phyloP scores from a whole-genome alignment of 495 filamentous ascomycete species.

The Podospora sp. region DNA sequence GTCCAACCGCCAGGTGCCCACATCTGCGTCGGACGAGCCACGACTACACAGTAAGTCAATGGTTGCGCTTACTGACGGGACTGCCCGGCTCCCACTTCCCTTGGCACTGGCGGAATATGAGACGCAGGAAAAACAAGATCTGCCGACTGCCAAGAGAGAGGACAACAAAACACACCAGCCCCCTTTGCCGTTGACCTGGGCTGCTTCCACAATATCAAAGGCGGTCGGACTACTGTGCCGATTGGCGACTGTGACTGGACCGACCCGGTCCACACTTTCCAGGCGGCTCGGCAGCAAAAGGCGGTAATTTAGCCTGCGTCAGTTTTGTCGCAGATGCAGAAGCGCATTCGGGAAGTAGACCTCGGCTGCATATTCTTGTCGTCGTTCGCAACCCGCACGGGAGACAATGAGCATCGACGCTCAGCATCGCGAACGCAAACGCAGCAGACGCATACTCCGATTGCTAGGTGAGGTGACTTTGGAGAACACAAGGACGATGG shows the following conservation, averaged over 20 bases:
- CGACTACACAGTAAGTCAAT: not conserved
- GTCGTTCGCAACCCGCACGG: not conserved
- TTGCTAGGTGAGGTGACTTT: not conserved
- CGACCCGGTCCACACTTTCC: not conserved
- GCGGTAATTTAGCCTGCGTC: constrained; percentile 23
- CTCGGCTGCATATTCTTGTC: not conserved
- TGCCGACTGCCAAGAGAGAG: not conserved
- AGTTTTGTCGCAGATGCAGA: constrained; percentile 24
- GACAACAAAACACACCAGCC: not conserved
- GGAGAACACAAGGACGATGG: not conserved
- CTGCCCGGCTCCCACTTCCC: not conserved
- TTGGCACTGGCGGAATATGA: not conserved
- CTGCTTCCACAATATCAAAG: no score
- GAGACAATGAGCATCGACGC: not conserved
- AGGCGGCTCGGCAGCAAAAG: constrained; percentile 13
- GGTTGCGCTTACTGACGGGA: not conserved
- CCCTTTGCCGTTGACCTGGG: not conserved
- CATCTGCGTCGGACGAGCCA: not conserved
- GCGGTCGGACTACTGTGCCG: not conserved
- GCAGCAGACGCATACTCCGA: no score
- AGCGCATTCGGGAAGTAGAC: not conserved
- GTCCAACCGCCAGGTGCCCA: not conserved
- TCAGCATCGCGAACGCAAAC: not conserved
- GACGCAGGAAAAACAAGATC: not conserved
- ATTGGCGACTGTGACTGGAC: constrained; percentile 11